These are phyloP conservation scores for Marchantia paleacea DNA, from an alignment of 225 moss, liverwort and hornwort species.

Conservation along the genomic window DNA sequence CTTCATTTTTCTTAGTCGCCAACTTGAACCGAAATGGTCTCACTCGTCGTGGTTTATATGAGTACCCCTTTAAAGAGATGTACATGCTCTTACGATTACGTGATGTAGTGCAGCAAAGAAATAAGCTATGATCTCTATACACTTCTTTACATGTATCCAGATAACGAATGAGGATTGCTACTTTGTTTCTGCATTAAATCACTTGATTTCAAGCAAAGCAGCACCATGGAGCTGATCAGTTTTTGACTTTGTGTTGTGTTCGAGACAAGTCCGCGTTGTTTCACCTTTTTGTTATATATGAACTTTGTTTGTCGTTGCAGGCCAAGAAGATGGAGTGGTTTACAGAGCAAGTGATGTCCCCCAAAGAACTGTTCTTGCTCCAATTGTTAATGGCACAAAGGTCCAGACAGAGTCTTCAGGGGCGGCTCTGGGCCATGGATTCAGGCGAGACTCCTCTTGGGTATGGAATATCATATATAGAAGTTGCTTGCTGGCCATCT, in stretches of 20 bases:
- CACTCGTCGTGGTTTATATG: too few species aligned
- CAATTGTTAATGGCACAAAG: constrained; percentile 47
- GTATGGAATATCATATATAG: constrained; percentile 37
- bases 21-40: background rate
- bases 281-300: background rate
- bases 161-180: background rate
- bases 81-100: background rate
- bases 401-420: constrained; percentile 37
- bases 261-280: background rate
- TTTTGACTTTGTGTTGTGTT: background rate
- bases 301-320: constrained; percentile 40
- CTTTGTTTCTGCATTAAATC: background rate
- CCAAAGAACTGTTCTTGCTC: constrained; percentile 57
- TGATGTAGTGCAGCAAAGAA: too few species aligned
- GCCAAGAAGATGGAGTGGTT: constrained; percentile 59
- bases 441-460: constrained; percentile 75
- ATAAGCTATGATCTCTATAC: too few species aligned
- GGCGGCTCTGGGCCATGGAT: constrained; percentile 55
- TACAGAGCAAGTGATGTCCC: constrained; percentile 73
- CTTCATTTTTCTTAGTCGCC: background rate
- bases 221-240: background rate
- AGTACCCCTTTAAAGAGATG: background rate
- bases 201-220: background rate
- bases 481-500: background rate
- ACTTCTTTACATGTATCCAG: too few species aligned